phyloP scores from a whole-genome alignment of 345 rosid genomes.

The Gossypium australe region DNA sequence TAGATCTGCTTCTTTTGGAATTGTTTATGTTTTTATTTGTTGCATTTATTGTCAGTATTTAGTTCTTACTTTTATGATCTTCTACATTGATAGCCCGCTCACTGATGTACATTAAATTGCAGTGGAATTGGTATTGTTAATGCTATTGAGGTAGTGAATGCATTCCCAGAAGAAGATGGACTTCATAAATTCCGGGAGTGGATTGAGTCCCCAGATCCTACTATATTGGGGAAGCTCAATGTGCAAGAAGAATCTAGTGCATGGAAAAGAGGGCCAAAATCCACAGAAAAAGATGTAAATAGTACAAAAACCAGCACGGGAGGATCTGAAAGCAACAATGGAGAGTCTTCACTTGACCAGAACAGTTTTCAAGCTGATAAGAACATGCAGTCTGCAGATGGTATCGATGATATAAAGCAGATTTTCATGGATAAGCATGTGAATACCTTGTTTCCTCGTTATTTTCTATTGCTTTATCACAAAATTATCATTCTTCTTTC shows the following conservation, averaged over 20 bases:
- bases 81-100: conserved; percentile 8
- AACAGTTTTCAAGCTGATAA: conserved; percentile 23
- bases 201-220: conserved; percentile 97
- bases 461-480: background rate
- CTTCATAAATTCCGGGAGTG: conserved; percentile 83
- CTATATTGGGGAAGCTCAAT: conserved; percentile 60
- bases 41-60: background rate
- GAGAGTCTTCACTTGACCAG: conserved; percentile 26
- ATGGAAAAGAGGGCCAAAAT: conserved; percentile 42
- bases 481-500: background rate
- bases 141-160: conserved; percentile 91
- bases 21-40: background rate
- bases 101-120: conserved; percentile 26
- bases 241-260: conserved; percentile 28
- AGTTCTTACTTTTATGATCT: background rate
- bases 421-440: conserved; percentile 89
- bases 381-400: conserved; percentile 27
- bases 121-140: conserved; percentile 99
- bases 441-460: conserved; percentile 16
- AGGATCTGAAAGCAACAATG: conserved; percentile 16
- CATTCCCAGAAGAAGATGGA: conserved; percentile 91
- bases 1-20: background rate
- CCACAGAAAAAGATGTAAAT: conserved; percentile 22
- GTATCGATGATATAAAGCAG: conserved; percentile 44
- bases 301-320: conserved; percentile 13